These are phyloP conservation scores for Lachnellula suecica DNA, from an alignment of 2,329 filamentous ascomycete genomes.

Conservation along the genomic window DNA sequence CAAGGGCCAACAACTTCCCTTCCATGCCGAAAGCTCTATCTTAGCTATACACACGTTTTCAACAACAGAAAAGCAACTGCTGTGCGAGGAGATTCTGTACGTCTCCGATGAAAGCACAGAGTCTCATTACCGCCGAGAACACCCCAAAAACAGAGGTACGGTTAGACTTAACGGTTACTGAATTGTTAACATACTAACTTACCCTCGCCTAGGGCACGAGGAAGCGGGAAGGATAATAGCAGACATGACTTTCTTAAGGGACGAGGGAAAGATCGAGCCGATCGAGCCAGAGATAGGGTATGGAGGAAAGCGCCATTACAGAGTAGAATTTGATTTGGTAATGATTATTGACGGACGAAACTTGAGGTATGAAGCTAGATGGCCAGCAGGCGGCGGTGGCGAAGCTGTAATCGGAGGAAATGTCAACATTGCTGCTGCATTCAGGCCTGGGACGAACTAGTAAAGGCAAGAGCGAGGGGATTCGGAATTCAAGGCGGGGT, in stretches of 20 bases:
- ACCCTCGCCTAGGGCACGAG: background rate
- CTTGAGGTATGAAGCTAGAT: slow-evolving; percentile 19
- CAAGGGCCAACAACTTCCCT: slow-evolving; percentile 5
- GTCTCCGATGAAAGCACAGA: slow-evolving; percentile 12
- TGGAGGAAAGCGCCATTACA: slow-evolving; percentile 8
- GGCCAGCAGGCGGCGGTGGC: slow-evolving; percentile 12
- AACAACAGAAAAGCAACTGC: slow-evolving; percentile 1
- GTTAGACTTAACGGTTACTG: too few relatives aligned
- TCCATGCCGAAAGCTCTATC: slow-evolving; percentile 1
- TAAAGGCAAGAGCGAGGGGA: too few relatives aligned
- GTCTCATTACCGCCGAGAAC: slow-evolving; percentile 13
- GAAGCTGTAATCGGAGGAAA: slow-evolving; percentile 8
- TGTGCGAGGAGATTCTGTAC: slow-evolving; percentile 11
- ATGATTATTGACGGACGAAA: slow-evolving; percentile 19
- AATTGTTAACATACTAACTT: too few relatives aligned
- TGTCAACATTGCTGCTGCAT: slow-evolving; percentile 20
- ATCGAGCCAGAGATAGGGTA: background rate
- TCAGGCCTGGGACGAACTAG: slow-evolving; percentile 14
- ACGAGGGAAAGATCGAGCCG: slow-evolving; percentile 1
- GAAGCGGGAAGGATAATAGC: slow-evolving; percentile 11
- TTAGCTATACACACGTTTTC: slow-evolving; percentile 7
- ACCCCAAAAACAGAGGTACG: slow-evolving; percentile 18
- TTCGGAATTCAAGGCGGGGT: too few relatives aligned
- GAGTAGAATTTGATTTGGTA: slow-evolving; percentile 18
- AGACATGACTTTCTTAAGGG: slow-evolving; percentile 17